Evolutionary conservation across 139 green algal species (phyloP), one percentile per base, ranked within the genome.

Genomic region (Monoraphidium neglectum): DNA sequence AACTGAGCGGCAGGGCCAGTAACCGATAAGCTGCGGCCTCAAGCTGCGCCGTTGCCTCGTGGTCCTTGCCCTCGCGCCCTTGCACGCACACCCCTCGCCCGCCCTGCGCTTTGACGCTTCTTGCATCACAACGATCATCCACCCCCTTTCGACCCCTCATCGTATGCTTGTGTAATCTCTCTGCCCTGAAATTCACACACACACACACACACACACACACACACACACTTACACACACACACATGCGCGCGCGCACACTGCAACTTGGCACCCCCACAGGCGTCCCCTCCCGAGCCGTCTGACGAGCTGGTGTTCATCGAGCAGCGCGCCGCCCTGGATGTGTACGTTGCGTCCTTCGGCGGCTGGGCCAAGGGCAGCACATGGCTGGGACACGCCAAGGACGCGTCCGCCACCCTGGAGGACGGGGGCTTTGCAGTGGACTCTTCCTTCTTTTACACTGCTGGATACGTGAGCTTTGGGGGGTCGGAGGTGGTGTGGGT

Each of bases 291-390:
- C 1, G 59, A 80, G 69, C 89, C 91, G 2, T 83, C 69, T 16
- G 78, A 86, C 72, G 26, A 68, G 1, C 72, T 83, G 12, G 73
- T 96, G 2, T 87, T 76, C 51, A 68, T 95, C 1, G 38, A 85
- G 13, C 21, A 75, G 1, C 28, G 37, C 0, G 75, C 85, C 1
- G 82, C 68, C 2, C 12, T 77, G 21, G 80, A 72, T 6, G 80
- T 77, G 1, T 95, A 87, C 77, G 91, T 94, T 8, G 28, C 66
- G 8, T 81, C 84, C 53, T 89, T 87, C 69, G 82, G 82, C 28
- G 89, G 89, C 18, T 90, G 72, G 71, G 74, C 76, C 0, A 68
- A 80, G 24, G 86, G 87, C 68, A 77, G 83, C 75, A 85, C 35
- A 21, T 76, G 74, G 35, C 40, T 92, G 12, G 28, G 54, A 26